Evolutionary conservation across 257 asterid species (phyloP).

Genomic region (Rhazya stricta): DNA sequence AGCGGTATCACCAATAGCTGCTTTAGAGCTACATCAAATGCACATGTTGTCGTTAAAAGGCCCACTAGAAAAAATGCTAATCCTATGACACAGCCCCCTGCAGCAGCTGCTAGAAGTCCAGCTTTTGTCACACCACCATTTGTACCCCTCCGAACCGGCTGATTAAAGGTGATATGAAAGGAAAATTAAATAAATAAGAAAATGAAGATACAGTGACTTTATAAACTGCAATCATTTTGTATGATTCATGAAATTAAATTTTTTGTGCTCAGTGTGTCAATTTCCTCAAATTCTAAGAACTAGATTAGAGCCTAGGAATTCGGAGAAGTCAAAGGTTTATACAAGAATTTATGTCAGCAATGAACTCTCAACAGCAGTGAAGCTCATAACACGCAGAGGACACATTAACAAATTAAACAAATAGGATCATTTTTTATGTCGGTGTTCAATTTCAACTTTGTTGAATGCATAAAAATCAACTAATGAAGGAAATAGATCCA

Average conservation of each 20-base stretch:
- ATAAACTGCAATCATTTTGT: not conserved
- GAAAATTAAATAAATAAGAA: not conserved
- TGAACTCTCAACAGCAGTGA: not conserved
- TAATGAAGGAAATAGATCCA: not conserved
- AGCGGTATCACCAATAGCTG: slow-evolving; percentile 73
- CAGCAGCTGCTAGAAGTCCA: slow-evolving; percentile 84
- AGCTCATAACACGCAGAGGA: not conserved
- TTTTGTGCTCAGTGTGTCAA: not conserved
- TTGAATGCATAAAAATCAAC: not conserved
- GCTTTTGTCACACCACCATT: slow-evolving; percentile 90
- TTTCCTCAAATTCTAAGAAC: not conserved
- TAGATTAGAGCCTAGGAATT: not conserved
- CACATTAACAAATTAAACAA: not conserved
- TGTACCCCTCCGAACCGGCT: slow-evolving; percentile 91
- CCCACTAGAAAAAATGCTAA: slow-evolving; percentile 62
- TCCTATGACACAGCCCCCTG: slow-evolving; percentile 75
- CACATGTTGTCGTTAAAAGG: slow-evolving; percentile 60
- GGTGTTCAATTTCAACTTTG: not conserved
- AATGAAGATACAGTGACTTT: not conserved
- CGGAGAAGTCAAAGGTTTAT: not conserved
- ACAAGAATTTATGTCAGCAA: not conserved
- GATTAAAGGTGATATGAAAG: slow-evolving; percentile 18
- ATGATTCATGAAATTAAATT: not conserved
- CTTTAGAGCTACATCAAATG: slow-evolving; percentile 42
- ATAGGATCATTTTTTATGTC: not conserved